These are phyloP conservation scores for Paraphoma sp. DNA, from an alignment of 2,329 filamentous ascomycete genomes.

Conservation along the genomic window DNA sequence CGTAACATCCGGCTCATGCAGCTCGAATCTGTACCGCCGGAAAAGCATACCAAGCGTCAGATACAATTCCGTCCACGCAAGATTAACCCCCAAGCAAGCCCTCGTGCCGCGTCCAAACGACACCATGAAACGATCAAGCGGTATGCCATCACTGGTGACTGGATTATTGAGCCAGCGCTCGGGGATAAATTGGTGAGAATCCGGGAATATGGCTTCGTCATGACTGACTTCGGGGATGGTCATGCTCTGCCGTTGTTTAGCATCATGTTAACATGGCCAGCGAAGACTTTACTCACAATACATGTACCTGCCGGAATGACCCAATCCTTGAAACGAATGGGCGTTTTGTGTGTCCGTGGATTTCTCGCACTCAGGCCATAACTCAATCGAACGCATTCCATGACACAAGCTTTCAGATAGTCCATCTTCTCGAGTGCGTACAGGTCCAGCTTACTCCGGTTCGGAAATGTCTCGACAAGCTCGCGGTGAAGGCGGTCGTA, in stretches of 20 bases:
- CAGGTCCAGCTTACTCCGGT: conserved; percentile 30
- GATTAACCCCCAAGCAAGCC: conserved; percentile 52
- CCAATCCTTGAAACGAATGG: conserved; percentile 34
- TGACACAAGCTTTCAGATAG: conserved; percentile 32
- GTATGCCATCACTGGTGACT: conserved; percentile 36
- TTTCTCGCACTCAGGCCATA: conserved; percentile 51
- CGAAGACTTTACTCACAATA: conserved; percentile 19
- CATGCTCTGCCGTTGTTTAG: conserved; percentile 18
- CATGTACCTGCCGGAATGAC: conserved; percentile 44
- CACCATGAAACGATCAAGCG: conserved; percentile 50
- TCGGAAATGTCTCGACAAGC: conserved; percentile 37
- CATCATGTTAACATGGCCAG: background rate
- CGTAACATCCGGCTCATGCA: conserved; percentile 33
- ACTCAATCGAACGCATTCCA: conserved; percentile 44
- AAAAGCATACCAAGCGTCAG: conserved; percentile 44
- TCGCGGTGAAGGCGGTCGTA: conserved; percentile 39
- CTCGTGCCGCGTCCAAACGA: conserved; percentile 52
- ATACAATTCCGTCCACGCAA: conserved; percentile 44
- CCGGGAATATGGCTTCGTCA: conserved; percentile 47
- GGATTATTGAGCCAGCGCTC: conserved; percentile 50
- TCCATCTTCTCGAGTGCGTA: conserved; percentile 31
- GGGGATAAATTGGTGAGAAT: conserved; percentile 44
- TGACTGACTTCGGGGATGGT: conserved; percentile 45
- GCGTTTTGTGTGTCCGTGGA: conserved; percentile 37
- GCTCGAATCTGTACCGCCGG: conserved; percentile 37